Evolutionary conservation across 169 alveolate genomes (phyloP), one percentile per base, ranked within the genome.

Genomic region (Cyclospora cayetanensis): DNA sequence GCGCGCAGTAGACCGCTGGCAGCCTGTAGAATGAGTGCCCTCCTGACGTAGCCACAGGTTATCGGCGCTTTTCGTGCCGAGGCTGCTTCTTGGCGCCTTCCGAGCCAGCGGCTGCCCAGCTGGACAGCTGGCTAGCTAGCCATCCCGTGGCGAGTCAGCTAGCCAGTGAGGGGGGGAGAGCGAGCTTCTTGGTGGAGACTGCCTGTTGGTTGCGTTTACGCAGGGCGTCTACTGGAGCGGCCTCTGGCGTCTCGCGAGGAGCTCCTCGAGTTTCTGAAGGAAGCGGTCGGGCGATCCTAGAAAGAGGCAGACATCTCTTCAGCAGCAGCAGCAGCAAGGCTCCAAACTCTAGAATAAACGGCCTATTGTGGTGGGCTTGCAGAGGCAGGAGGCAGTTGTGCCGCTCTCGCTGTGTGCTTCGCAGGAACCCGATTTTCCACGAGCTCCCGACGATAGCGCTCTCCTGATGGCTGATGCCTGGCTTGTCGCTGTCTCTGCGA

Each of bases 401-500:
- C 31, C 5, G 37, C 43, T 66, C 46, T 43, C 31, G 74, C 74
- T 9, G 27, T 12, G 9, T 20, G 35, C 74, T 12, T 9, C 12
- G 37, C 79, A 82, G 90, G 90, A 53, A 1, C 79, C 90, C 66
- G 20, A 65, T 5, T 82, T 82, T 55, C 90, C 90, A 0, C 4
- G 41, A 11, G 46, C n/a, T n/a, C 60, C 35, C 31, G 90, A 82
- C n/a, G 52, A 34, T 5, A 66, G 76, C 9, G 50, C 90, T 2
- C 77, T 82, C 63, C 27, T 66, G 65, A 82, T 82, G 79, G 90
- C 90, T 39, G 90, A 82, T 60, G 90, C 90, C 42, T 82, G 90
- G 90, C 79, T 82, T 42, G 90, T 82, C 20, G 90, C 90, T 27
- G 90, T 55, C 15, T 50, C 27, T 55, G 90, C 90, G 4, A 65